These are phyloP conservation scores for Candolleomyces efflorescens DNA, from an alignment of 768 basidiomycete genomes.

Conservation along the genomic window DNA sequence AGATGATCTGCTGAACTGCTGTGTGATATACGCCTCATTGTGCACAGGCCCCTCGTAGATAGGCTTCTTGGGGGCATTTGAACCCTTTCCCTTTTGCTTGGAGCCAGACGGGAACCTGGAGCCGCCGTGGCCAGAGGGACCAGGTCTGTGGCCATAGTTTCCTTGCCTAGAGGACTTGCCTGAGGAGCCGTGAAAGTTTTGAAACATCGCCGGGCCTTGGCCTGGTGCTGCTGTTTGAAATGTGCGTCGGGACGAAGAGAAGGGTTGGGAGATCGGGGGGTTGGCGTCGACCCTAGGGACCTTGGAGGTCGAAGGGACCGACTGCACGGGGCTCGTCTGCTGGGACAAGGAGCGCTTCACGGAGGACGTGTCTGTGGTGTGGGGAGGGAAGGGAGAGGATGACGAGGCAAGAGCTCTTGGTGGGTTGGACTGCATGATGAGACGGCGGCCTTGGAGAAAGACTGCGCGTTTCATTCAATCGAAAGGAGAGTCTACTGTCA, in stretches of 20 bases:
- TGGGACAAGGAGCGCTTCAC: constrained; percentile 48
- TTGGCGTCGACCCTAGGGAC: constrained; percentile 23
- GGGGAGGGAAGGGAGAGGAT: background rate
- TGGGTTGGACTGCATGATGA: constrained; percentile 57
- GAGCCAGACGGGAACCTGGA: constrained; percentile 5
- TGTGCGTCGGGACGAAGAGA: constrained; percentile 12
- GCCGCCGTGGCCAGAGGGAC: background rate
- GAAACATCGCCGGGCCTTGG: background rate
- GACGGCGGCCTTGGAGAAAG: constrained; percentile 46
- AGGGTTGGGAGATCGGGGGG: constrained; percentile 12
- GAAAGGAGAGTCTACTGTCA: background rate
- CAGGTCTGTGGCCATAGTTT: constrained; percentile 10
- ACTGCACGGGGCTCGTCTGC: constrained; percentile 25
- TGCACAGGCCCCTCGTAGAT: constrained; percentile 31
- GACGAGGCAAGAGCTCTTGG: constrained; percentile 22
- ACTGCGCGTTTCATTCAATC: constrained; percentile 47
- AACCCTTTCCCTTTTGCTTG: background rate
- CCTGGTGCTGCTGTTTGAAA: background rate
- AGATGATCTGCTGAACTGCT: constrained; percentile 25
- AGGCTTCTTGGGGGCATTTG: constrained; percentile 6
- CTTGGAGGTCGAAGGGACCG: constrained; percentile 19
- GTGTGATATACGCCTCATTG: constrained; percentile 28
- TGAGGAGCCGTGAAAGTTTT: constrained; percentile 9
- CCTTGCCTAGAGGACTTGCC: background rate
- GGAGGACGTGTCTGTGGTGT: constrained; percentile 7